Conservation (phyloP, 208 protist genomes). For the Spongospora subterranea region DNA sequence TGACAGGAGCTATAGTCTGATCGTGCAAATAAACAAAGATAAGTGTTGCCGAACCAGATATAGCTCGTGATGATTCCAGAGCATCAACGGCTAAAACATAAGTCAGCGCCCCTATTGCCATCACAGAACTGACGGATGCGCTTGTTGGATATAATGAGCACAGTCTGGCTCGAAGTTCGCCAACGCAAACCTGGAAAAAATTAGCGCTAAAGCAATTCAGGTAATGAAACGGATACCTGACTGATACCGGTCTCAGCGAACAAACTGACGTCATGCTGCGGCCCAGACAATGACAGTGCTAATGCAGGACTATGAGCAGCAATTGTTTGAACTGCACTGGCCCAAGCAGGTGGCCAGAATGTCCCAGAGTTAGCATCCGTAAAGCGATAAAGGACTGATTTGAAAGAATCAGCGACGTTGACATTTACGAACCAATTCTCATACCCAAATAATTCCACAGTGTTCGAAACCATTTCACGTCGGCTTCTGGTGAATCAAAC, state of each 20-base stretch:
- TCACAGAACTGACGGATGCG: background rate
- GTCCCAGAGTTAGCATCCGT: background rate
- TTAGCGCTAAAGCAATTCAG: background rate
- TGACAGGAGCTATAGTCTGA: slow-evolving; percentile 12
- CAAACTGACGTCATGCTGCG: background rate
- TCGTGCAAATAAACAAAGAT: slow-evolving; percentile 23
- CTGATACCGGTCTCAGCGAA: slow-evolving; percentile 37
- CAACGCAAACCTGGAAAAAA: background rate
- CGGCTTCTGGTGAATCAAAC: background rate
- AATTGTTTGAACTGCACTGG: slow-evolving; percentile 25
- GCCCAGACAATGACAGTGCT: background rate
- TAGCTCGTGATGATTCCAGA: slow-evolving; percentile 3
- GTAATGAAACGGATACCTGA: background rate
- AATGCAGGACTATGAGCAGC: background rate
- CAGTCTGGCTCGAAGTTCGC: background rate
- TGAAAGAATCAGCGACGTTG: background rate
- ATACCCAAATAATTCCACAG: slow-evolving; percentile 46
- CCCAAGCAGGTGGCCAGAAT: slow-evolving; percentile 25
- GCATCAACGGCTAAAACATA: slow-evolving; percentile 7
- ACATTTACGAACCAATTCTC: background rate
- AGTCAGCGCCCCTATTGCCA: background rate
- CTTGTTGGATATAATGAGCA: background rate
- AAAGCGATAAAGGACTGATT: slow-evolving; percentile 14
- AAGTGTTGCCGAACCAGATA: background rate
- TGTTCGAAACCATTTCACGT: slow-evolving; percentile 49